These are phyloP conservation scores for Colletotrichum orchidophilum DNA, from an alignment of 2,329 filamentous ascomycete genomes.

Conservation along the genomic window DNA sequence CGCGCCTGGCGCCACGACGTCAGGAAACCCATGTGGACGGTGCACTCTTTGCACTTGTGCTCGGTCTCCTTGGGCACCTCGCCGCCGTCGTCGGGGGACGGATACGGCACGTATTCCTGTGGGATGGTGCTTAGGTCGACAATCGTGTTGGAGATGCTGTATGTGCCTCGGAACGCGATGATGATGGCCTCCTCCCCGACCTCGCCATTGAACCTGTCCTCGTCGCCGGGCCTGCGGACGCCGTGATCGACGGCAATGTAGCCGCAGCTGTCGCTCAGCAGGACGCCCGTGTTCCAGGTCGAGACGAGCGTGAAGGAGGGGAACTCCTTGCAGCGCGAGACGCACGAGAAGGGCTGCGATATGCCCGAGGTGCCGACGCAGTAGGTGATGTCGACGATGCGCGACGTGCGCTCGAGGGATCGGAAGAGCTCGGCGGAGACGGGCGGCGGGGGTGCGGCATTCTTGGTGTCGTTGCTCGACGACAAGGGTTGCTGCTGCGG, in stretches of 20 bases:
- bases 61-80: constrained; percentile 47
- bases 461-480: constrained; percentile 4
- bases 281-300: constrained; percentile 89
- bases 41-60: constrained; percentile 82
- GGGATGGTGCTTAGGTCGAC: constrained; percentile 89
- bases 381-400: constrained; percentile 93
- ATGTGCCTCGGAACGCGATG: constrained; percentile 92
- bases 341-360: constrained; percentile 82
- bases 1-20: constrained; percentile 84
- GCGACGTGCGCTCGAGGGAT: constrained; percentile 86
- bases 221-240: constrained; percentile 35
- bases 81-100: constrained; percentile 59
- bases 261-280: constrained; percentile 91
- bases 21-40: constrained; percentile 91
- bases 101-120: constrained; percentile 91
- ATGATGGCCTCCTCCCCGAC: constrained; percentile 65
- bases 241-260: constrained; percentile 89
- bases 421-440: constrained; percentile 75
- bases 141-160: constrained; percentile 91
- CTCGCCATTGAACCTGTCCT: constrained; percentile 38
- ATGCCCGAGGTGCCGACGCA: constrained; percentile 90
- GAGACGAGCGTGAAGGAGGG: constrained; percentile 79
- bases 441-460: constrained; percentile 6
- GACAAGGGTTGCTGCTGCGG: background rate
- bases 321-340: constrained; percentile 87